Conservation (phyloP, 176 grass and related monocot species). For the Dactylis glomerata region DNA sequence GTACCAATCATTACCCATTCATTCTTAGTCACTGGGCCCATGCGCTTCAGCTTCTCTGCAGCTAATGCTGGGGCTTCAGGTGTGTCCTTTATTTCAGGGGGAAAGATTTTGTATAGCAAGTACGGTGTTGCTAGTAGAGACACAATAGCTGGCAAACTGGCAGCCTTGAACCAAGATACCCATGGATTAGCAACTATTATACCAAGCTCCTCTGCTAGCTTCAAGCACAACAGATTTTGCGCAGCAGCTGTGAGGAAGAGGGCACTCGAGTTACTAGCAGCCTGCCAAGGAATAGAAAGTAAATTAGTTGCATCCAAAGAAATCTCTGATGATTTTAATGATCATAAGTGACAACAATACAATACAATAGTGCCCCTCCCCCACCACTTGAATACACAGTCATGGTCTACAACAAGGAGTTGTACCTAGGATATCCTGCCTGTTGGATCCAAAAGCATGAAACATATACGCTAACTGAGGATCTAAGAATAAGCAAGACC, state of each 20-base stretch:
- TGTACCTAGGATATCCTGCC: neutral
- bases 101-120: constrained; percentile 82
- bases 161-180: constrained; percentile 80
- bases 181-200: constrained; percentile 74
- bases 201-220: constrained; percentile 84
- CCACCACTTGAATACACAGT: neutral
- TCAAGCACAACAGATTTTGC: constrained; percentile 90
- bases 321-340: neutral
- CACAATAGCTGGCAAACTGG: constrained; percentile 82
- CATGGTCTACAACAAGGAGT: neutral
- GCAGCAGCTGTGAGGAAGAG: constrained; percentile 87
- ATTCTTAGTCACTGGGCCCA: constrained; percentile 80
- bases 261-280: constrained; percentile 68
- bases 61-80: constrained; percentile 78
- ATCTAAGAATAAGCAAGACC: neutral
- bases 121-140: constrained; percentile 67
- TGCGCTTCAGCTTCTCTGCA: constrained; percentile 52
- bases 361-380: neutral
- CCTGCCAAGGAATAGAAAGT: constrained; percentile 49
- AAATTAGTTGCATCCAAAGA: neutral
- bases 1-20: constrained; percentile 86
- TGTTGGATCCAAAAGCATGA: neutral
- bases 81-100: constrained; percentile 80
- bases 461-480: neutral
- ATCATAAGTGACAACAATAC: neutral